Conservation (phyloP, 495 filamentous ascomycete genomes). For the Podospora australis region DNA sequence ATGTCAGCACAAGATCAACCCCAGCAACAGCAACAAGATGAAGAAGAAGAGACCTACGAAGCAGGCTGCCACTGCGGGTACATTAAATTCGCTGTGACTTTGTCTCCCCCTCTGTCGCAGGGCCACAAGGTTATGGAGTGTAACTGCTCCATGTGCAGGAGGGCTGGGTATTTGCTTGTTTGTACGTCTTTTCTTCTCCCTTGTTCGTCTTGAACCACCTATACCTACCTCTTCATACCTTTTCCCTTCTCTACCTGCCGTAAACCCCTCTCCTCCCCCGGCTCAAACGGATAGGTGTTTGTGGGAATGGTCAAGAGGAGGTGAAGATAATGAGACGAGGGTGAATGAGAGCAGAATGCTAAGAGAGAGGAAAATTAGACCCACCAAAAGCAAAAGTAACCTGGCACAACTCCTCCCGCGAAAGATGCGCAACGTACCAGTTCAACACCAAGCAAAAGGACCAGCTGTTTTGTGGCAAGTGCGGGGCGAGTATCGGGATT, state of each 20-base stretch:
- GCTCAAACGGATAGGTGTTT: too few species aligned
- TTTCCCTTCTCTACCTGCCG: neutral
- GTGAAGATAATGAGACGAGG: too few species aligned
- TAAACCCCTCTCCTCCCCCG: neutral
- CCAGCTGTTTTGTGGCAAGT: constrained; percentile 31
- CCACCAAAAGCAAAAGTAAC: constrained; percentile 14
- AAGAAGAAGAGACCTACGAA: constrained; percentile 16
- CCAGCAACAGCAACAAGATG: too few species aligned
- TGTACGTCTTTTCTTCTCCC: constrained; percentile 15
- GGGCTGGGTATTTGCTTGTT: constrained; percentile 27
- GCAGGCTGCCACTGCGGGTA: constrained; percentile 30
- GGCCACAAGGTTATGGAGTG: constrained; percentile 23
- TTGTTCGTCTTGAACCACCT: neutral
- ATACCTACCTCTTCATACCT: neutral
- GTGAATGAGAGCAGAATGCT: too few species aligned
- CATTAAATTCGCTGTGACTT: constrained; percentile 25
- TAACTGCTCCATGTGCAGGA: constrained; percentile 25
- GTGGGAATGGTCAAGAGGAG: too few species aligned
- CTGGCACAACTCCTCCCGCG: constrained; percentile 22
- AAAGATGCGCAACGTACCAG: constrained; percentile 22
- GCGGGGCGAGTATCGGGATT: constrained; percentile 28
- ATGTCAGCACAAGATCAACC: too few species aligned
- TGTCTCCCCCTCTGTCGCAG: constrained; percentile 24
- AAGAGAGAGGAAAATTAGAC: constrained; percentile 16
- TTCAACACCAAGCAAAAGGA: constrained; percentile 29